These are phyloP conservation scores for Musa troglodytarum DNA, from an alignment of 176 grass and related monocot species.

Conservation along the genomic window DNA sequence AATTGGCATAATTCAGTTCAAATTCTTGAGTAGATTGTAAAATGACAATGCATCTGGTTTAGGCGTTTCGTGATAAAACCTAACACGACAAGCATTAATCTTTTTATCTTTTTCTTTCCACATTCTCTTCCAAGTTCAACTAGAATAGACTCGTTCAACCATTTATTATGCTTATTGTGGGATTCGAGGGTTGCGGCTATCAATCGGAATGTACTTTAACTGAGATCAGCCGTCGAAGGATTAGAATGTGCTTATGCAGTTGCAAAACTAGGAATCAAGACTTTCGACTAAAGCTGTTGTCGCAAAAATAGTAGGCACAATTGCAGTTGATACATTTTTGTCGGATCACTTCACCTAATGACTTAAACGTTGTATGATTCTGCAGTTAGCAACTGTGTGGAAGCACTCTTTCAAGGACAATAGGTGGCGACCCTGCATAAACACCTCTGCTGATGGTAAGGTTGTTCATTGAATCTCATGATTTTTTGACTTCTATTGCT, in stretches of 20 bases:
- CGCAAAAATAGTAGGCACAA: no score
- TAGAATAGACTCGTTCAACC: neutral
- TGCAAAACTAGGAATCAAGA: no score
- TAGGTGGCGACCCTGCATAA: conserved; percentile 79
- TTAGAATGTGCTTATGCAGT: no score
- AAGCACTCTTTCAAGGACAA: conserved; percentile 69
- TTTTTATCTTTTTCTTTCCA: neutral
- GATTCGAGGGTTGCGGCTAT: neutral
- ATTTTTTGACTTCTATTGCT: no score
- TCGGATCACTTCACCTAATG: conserved; percentile 5
- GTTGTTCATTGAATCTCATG: neutral
- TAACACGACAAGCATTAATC: neutral
- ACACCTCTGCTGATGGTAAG: conserved; percentile 60
- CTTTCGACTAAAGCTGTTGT: no score
- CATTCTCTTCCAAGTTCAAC: neutral
- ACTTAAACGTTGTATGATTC: conserved; percentile 17
- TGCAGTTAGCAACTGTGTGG: conserved; percentile 96
- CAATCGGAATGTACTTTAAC: no score
- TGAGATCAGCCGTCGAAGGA: no score
- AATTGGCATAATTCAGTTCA: neutral
- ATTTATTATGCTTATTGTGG: neutral
- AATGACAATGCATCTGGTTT: neutral
- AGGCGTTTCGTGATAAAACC: neutral
- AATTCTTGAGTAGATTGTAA: neutral
- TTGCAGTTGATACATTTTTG: no score